These are phyloP conservation scores for Dichomitus squalens DNA, from an alignment of 1,284 basidiomycete species.

Conservation along the genomic window DNA sequence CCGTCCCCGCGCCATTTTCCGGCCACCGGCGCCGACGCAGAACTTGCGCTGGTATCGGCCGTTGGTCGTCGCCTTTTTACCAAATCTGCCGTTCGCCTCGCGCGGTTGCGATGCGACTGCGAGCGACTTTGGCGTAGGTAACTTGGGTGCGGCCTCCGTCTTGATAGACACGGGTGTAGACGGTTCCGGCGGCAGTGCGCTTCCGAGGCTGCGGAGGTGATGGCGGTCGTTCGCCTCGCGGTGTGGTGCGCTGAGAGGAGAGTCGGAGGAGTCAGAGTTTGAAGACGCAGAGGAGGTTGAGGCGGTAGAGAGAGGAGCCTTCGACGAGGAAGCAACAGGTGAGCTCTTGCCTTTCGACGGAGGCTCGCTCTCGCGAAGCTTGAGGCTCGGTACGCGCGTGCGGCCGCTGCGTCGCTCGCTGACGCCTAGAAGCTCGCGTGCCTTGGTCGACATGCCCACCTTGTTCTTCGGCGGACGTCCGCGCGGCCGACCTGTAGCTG, in stretches of 20 bases:
- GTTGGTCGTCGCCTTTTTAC: slow-evolving; percentile 53
- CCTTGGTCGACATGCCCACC: slow-evolving; percentile 41
- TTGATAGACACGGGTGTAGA: slow-evolving; percentile 17
- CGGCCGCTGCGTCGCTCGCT: slow-evolving; percentile 36
- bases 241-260: slow-evolving; percentile 8
- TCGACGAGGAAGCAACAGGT: slow-evolving; percentile 5
- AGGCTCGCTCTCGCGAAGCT: slow-evolving; percentile 36
- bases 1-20: slow-evolving; percentile 39
- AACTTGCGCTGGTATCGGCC: slow-evolving; percentile 47
- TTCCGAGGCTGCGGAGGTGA: slow-evolving; percentile 6
- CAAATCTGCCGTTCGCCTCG: slow-evolving; percentile 51
- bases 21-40: slow-evolving; percentile 19
- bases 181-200: not conserved
- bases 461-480: slow-evolving; percentile 33
- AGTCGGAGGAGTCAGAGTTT: slow-evolving; percentile 10
- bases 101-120: slow-evolving; percentile 53
- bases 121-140: slow-evolving; percentile 45
- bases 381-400: slow-evolving; percentile 36
- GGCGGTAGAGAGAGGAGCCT: slow-evolving; percentile 26
- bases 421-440: slow-evolving; percentile 35
- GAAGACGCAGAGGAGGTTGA: slow-evolving; percentile 20
- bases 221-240: slow-evolving; percentile 4
- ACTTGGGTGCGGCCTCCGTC: slow-evolving; percentile 22
- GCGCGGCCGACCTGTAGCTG: slow-evolving; percentile 6
- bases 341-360: slow-evolving; percentile 27